Percentiles rank a stretch among this genome's conserved stretches.
Conservation (phyloP, 192 early-diverging fungal species). For the Podila epigama region DNA sequence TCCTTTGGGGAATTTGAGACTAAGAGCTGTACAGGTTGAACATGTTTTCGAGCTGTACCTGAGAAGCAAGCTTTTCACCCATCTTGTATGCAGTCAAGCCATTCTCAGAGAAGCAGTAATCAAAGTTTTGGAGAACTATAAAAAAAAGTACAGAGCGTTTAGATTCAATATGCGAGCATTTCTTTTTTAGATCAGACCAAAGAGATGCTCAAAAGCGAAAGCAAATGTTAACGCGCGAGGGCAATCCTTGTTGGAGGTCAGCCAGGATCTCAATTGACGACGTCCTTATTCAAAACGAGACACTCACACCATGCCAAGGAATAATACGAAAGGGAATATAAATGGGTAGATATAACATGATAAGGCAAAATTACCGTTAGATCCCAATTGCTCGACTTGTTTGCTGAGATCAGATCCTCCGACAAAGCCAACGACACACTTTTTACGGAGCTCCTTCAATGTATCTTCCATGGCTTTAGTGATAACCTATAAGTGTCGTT, state of each 20-base stretch:
- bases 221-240: too few species aligned
- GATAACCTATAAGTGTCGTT: slow-evolving; percentile 64
- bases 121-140: slow-evolving; percentile 84
- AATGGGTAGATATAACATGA: too few species aligned
- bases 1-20: too few species aligned
- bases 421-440: slow-evolving; percentile 95
- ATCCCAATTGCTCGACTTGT: slow-evolving; percentile 95
- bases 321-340: too few species aligned
- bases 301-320: too few species aligned
- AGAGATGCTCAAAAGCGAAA: too few species aligned
- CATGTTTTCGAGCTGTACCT: too few species aligned
- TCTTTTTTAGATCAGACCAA: background rate
- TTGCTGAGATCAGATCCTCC: slow-evolving; percentile 94
- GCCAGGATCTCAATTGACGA: too few species aligned
- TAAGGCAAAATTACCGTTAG: slow-evolving; percentile 70
- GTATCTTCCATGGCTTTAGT: slow-evolving; percentile 79
- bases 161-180: slow-evolving; percentile 5
- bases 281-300: too few species aligned
- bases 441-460: slow-evolving; percentile 83
- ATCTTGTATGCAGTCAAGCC: slow-evolving; percentile 92
- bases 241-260: too few species aligned
- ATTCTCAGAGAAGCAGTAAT: slow-evolving; percentile 98
- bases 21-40: too few species aligned
- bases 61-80: slow-evolving; percentile 74
- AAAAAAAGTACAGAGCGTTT: background rate